A percentile compares a stretch with the other conserved stretches of the same genome.
phyloP scores from a whole-genome alignment of 2,329 filamentous ascomycete genomes.

The Nothophoma quercina region DNA sequence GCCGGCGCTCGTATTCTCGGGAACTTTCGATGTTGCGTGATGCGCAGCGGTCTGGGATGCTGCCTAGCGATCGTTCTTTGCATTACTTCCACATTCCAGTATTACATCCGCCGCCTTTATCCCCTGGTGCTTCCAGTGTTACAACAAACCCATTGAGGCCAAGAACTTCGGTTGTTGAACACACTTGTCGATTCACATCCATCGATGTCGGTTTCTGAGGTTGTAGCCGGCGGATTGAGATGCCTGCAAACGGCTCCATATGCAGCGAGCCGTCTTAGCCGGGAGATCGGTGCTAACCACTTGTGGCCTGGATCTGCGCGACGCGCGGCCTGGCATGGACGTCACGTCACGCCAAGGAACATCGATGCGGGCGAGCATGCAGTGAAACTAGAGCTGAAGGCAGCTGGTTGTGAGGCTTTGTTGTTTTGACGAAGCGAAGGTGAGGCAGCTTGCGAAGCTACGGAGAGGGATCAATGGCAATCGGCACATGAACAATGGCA shows the following conservation, averaged over 20 bases:
- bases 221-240: conserved; percentile 1
- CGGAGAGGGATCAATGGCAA: not conserved
- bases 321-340: conserved; percentile 14
- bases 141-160: not conserved
- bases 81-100: not conserved
- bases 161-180: not conserved
- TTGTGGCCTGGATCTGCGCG: conserved; percentile 2
- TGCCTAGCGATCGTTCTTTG: not conserved
- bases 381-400: not conserved
- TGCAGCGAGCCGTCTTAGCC: conserved; percentile 13
- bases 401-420: not conserved
- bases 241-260: conserved; percentile 13
- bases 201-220: not conserved
- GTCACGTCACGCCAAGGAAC: conserved; percentile 10
- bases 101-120: not conserved
- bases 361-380: not conserved
- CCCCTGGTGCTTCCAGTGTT: not conserved
- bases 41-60: not conserved
- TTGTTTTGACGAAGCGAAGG: not conserved
- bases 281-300: conserved; percentile 4
- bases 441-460: too few relatives aligned
- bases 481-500: not conserved
- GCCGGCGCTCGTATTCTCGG: not conserved
- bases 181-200: not conserved
- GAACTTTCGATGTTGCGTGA: conserved; percentile 1